Evolutionary conservation across 176 grass and related monocot genomes (phyloP), one percentile per base, ranked within the genome.

Genomic region (Luzula sylvatica): DNA sequence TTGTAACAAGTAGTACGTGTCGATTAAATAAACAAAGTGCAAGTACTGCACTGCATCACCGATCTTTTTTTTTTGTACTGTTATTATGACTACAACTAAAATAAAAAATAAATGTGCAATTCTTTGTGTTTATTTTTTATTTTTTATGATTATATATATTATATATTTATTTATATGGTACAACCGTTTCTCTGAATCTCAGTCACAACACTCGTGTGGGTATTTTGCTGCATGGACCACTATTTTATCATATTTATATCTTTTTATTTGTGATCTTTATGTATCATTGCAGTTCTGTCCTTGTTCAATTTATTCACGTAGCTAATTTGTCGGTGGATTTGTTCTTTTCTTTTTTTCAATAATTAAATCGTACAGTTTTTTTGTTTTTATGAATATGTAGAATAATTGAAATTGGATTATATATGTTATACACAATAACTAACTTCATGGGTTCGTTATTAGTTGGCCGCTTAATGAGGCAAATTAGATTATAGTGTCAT

Each of bases 321-420:
- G 43, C 60, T 64, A 47, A 64, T 64, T 64, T 64, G 60, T 64
- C 59, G 59, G 59, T 64, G 59, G 20, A 49, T 64, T 48, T 46
- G 13, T 48, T 32, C 3, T 49, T n/a, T 19, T 14, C 2, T 46
- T 12, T n/a, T 46, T 3, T 13, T 64, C 7, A 45, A n/a, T n/a
- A n/a, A n/a, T n/a, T n/a, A n/a, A n/a, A n/a, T 32, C 29, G 5
- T 35, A 7, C 30, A 35, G 5, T 9, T 35, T 35, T 35, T 35
- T 35, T 4, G 30, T 35, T 35, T 35, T n/a, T n/a, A n/a, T n/a
- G n/a, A n/a, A n/a, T n/a, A n/a, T n/a, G n/a, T n/a, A n/a, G n/a
- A n/a, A n/a, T n/a, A n/a, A n/a, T n/a, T n/a, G n/a, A n/a, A n/a
- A n/a, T n/a, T n/a, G n/a, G n/a, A n/a, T n/a, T n/a, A n/a, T n/a